Conservation (phyloP, 192 early-diverging fungal species). For the Radiomyces spectabilis region DNA sequence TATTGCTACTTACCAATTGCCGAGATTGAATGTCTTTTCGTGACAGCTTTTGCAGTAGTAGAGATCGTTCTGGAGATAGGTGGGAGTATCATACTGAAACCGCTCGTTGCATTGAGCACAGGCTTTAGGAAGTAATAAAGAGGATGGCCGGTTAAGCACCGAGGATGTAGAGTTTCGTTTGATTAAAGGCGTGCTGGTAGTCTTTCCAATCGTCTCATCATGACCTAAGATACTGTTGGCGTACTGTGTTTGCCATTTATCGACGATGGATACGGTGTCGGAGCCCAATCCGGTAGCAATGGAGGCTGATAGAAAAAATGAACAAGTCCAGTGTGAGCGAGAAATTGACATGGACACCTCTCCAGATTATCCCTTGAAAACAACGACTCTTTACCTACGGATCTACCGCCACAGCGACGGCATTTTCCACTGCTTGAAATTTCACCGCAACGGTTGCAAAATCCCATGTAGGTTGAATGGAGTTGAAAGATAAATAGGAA, state of each 20-base stretch:
- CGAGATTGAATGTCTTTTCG: constrained; percentile 25
- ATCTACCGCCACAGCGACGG: constrained; percentile 39
- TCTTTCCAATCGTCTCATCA: background rate
- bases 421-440: constrained; percentile 36
- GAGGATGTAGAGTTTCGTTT: background rate
- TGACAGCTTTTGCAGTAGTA: constrained; percentile 32
- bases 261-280: background rate
- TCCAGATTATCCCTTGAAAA: no score
- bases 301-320: background rate
- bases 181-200: background rate
- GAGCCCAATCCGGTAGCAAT: background rate
- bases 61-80: background rate
- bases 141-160: background rate
- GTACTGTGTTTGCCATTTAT: constrained; percentile 3
- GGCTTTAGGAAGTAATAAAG: background rate
- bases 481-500: background rate
- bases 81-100: background rate
- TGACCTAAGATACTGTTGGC: background rate
- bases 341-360: background rate
- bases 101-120: background rate
- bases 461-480: constrained; percentile 31
- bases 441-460: constrained; percentile 46
- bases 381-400: constrained; percentile 29
- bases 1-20: constrained; percentile 11
- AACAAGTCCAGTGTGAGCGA: background rate